Evolutionary conservation across 1,139 yeast species (phyloP), one percentile per base, ranked within the genome.

Genomic region (Yamadazyma sp.): DNA sequence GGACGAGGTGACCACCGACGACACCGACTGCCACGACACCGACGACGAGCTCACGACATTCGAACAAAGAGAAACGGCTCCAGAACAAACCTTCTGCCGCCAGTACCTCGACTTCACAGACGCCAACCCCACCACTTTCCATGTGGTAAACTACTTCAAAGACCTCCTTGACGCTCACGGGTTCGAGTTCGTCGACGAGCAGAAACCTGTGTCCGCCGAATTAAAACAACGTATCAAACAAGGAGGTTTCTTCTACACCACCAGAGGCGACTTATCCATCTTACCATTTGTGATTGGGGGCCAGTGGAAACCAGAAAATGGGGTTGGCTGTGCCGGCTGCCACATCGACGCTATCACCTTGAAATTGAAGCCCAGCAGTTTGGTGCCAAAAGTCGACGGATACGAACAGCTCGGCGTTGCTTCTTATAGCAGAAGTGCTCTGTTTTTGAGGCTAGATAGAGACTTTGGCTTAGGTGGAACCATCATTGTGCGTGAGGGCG

Each of bases 391-490:
- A 15, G 71, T 76, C 9, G 81, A 78, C 29, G 86, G 86, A 8
- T 82, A 76, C 56, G 81, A 80, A 37, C 54, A 78, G 27, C 61
- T 82, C 27, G 86, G 85, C 1, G 85, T 80, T 13, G 84, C 86
- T 1, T 82, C 83, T 3, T 82, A 82, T 53, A 78, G 82, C 13
- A 84, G 85, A 20, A 74, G 80, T 1, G 59, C 80, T 47, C 67
- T 70, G 31, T 66, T 70, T 16, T 52, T 70, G 20, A 80, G 87
- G 86, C 70, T 78, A 56, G 86, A 80, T 55, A 67, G 88, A 58
- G 88, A 82, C 54, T 68, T 81, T 46, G 86, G 86, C 31, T 54
- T 82, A 40, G 87, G 83, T 36, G 88, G 88, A 22, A 64, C 80
- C 39, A 64, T 82, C 14, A 58, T 80, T 39, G 71, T 75, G 35